These are phyloP conservation scores for Intubia oerlemansii DNA, from an alignment of 2,329 filamentous ascomycete genomes.

Conservation along the genomic window DNA sequence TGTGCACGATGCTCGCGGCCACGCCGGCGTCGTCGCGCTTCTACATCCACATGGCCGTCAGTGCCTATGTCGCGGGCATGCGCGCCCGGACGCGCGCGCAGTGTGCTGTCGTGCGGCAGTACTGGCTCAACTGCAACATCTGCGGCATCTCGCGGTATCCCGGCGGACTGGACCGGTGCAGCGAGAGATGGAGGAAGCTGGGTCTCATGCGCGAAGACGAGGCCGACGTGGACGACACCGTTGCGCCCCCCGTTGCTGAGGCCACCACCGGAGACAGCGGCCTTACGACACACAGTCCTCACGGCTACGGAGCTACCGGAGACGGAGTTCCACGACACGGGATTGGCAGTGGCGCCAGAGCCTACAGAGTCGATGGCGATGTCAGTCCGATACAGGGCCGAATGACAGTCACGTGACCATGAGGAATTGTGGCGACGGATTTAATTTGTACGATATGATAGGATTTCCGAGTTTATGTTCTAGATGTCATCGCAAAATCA, in stretches of 20 bases:
- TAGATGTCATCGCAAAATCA: too few relatives aligned
- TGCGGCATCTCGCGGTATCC: slow-evolving; percentile 17
- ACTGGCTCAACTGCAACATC: slow-evolving; percentile 18
- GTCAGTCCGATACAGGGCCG: too few relatives aligned
- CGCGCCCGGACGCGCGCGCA: slow-evolving; percentile 13
- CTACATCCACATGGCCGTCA: slow-evolving; percentile 18
- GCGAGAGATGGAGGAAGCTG: slow-evolving; percentile 4
- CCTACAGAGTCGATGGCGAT: too few relatives aligned
- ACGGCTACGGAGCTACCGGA: too few relatives aligned
- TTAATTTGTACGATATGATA: too few relatives aligned
- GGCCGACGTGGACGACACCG: not conserved
- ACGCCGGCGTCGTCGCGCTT: slow-evolving; percentile 15
- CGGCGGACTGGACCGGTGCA: slow-evolving; percentile 5
- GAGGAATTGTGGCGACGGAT: too few relatives aligned
- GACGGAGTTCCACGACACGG: too few relatives aligned
- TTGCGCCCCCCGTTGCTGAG: too few relatives aligned
- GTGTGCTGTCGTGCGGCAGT: slow-evolving; percentile 14
- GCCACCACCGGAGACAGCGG: too few relatives aligned
- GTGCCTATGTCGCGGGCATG: slow-evolving; percentile 17
- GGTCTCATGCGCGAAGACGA: slow-evolving; percentile 1
- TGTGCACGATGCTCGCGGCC: slow-evolving; percentile 14
- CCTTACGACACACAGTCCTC: too few relatives aligned
- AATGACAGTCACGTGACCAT: too few relatives aligned
- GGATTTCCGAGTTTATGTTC: too few relatives aligned
- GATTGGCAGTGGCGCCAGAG: not conserved